phyloP scores from a whole-genome alignment of 2,329 filamentous ascomycete species.

The Sclerotinia spermophila region DNA sequence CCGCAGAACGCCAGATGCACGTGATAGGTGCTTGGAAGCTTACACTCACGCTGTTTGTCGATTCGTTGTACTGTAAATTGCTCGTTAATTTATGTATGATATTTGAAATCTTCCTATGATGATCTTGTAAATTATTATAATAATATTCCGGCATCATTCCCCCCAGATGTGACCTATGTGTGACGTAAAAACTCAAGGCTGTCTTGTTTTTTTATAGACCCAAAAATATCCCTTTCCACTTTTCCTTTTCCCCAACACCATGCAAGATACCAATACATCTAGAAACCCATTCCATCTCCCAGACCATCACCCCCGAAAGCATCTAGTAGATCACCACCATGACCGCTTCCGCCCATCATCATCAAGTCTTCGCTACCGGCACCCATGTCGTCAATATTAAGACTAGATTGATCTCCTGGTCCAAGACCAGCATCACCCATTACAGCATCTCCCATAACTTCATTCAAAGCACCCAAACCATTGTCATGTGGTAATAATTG shows the following conservation, averaged over 20 bases:
- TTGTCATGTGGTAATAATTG: constrained; percentile 18
- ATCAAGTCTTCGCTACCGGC: constrained; percentile 25
- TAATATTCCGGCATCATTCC: not conserved
- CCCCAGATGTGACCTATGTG: not conserved
- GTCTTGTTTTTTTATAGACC: not conserved
- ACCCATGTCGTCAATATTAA: constrained; percentile 17
- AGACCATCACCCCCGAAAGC: constrained; percentile 24
- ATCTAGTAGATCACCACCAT: constrained; percentile 21
- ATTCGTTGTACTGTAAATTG: not conserved
- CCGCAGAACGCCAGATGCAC: not conserved
- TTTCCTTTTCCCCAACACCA: not conserved
- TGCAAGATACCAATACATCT: not conserved
- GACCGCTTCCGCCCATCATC: constrained; percentile 23
- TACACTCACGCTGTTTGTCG: not conserved
- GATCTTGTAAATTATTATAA: not conserved
- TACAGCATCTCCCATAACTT: constrained; percentile 21
- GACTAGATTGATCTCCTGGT: constrained; percentile 15
- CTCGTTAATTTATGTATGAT: not conserved
- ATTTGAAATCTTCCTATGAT: not conserved
- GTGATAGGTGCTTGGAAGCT: not conserved
- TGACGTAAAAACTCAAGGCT: not conserved
- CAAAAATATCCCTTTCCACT: not conserved
- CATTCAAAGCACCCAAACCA: constrained; percentile 18
- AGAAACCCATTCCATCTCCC: constrained; percentile 29
- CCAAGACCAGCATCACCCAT: constrained; percentile 23